phyloP scores from a whole-genome alignment of 2,329 filamentous ascomycete species.

The Hymenoscyphus salicellus region DNA sequence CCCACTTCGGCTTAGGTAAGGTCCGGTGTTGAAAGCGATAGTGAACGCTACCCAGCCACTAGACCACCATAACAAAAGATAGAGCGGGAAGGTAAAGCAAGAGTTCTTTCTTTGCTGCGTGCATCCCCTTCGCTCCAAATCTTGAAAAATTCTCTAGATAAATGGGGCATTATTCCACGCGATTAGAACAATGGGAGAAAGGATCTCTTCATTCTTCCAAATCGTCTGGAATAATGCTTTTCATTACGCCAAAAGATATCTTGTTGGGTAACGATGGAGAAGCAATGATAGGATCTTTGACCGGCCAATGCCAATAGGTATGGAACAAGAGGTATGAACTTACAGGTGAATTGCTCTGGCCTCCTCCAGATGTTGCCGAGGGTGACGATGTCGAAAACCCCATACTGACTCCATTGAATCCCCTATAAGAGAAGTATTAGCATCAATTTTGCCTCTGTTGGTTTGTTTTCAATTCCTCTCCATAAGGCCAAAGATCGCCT shows the following conservation, averaged over 20 bases:
- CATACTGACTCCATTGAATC: constrained; percentile 38
- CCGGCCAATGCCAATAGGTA: neutral
- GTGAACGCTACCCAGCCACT: neutral
- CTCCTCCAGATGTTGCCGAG: constrained; percentile 59
- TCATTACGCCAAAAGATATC: too few species aligned
- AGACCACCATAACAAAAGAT: neutral
- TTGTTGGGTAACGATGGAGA: neutral
- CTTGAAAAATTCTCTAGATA: too few species aligned
- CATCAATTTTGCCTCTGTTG: constrained; percentile 13
- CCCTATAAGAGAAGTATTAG: constrained; percentile 29
- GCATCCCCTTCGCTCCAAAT: too few species aligned
- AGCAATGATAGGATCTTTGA: neutral
- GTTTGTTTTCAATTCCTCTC: neutral
- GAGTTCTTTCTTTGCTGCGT: too few species aligned
- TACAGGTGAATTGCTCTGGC: constrained; percentile 60
- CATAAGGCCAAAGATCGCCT: neutral
- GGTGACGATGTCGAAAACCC: constrained; percentile 62
- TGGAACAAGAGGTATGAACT: constrained; percentile 34
- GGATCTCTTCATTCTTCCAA: too few species aligned
- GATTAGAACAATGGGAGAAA: too few species aligned
- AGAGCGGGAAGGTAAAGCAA: neutral
- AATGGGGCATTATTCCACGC: too few species aligned
- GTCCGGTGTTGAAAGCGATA: neutral
- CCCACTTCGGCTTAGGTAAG: too few species aligned
- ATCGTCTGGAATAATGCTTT: too few species aligned